Evolutionary conservation across 1,139 yeast genomes (phyloP).

Genomic region (Debaryomyces subglobosus): DNA sequence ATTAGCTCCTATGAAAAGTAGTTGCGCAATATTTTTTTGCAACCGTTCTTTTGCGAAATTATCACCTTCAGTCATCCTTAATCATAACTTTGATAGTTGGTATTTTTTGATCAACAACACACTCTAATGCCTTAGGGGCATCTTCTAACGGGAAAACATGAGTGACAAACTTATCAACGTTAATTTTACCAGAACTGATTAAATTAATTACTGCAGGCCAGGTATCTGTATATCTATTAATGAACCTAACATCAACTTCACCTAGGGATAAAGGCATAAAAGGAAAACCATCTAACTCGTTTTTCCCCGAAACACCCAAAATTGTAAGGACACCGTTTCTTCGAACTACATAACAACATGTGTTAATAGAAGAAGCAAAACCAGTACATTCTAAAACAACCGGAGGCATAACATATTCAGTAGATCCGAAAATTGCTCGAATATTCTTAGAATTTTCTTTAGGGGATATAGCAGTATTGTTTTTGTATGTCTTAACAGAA

Average conservation of each 20-base stretch:
- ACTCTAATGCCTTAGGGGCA: conserved; percentile 28
- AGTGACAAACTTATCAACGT: conserved; percentile 29
- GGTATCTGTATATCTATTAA: conserved; percentile 40
- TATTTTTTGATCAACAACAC: conserved; percentile 25
- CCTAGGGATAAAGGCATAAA: conserved; percentile 43
- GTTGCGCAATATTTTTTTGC: background rate
- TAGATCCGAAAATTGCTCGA: conserved; percentile 27
- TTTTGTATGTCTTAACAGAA: conserved; percentile 31
- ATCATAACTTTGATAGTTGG: conserved; percentile 15
- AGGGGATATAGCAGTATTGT: conserved; percentile 18
- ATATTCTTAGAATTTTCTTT: conserved; percentile 30
- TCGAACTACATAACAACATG: conserved; percentile 34
- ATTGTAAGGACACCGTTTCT: conserved; percentile 35
- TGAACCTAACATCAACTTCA: conserved; percentile 40
- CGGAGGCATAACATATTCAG: conserved; percentile 26
- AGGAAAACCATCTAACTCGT: conserved; percentile 36
- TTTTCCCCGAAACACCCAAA: conserved; percentile 37
- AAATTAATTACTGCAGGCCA: conserved; percentile 37
- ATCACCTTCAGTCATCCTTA: conserved; percentile 7
- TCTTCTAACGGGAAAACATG: conserved; percentile 30
- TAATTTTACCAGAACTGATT: conserved; percentile 26
- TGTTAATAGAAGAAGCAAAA: conserved; percentile 28
- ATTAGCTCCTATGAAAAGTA: background rate
- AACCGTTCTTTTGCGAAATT: background rate
- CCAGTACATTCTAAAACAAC: conserved; percentile 35